Conservation (phyloP, 495 filamentous ascomycete species). For the Copromyces sp. region DNA sequence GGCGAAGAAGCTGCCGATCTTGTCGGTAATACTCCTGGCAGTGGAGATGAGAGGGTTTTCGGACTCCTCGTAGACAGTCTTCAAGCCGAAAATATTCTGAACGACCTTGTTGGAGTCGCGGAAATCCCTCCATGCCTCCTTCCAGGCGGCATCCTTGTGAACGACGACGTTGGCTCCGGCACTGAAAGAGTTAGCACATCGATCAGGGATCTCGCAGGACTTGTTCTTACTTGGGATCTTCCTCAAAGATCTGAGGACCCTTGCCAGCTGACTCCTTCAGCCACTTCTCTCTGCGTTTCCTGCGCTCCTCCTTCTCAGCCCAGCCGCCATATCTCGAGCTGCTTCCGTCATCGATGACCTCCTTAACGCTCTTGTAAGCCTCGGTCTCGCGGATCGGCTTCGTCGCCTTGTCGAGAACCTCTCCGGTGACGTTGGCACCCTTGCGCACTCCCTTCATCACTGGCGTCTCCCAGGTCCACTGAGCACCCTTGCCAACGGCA, state of each 20-base stretch:
- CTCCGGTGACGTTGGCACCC: slow-evolving; percentile 73
- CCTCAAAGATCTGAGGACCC: slow-evolving; percentile 50
- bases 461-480: slow-evolving; percentile 94
- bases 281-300: slow-evolving; percentile 61
- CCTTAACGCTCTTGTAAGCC: slow-evolving; percentile 86
- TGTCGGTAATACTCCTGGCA: slow-evolving; percentile 85
- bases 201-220: not conserved
- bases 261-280: slow-evolving; percentile 43
- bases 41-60: slow-evolving; percentile 92
- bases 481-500: slow-evolving; percentile 77
- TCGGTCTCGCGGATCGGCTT: slow-evolving; percentile 88
- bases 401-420: slow-evolving; percentile 83
- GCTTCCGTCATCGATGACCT: slow-evolving; percentile 93
- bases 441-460: slow-evolving; percentile 88
- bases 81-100: slow-evolving; percentile 76
- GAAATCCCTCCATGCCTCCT: slow-evolving; percentile 92
- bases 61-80: slow-evolving; percentile 82
- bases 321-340: slow-evolving; percentile 93
- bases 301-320: slow-evolving; percentile 89
- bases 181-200: slow-evolving; percentile 35
- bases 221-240: slow-evolving; percentile 75
- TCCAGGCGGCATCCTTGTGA: slow-evolving; percentile 94
- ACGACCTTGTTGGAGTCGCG: slow-evolving; percentile 77
- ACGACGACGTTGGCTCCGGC: slow-evolving; percentile 89
- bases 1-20: slow-evolving; percentile 89